phyloP scores from a whole-genome alignment of 1,139 yeast species.

The Zhuliangozyma blackwelliae region DNA sequence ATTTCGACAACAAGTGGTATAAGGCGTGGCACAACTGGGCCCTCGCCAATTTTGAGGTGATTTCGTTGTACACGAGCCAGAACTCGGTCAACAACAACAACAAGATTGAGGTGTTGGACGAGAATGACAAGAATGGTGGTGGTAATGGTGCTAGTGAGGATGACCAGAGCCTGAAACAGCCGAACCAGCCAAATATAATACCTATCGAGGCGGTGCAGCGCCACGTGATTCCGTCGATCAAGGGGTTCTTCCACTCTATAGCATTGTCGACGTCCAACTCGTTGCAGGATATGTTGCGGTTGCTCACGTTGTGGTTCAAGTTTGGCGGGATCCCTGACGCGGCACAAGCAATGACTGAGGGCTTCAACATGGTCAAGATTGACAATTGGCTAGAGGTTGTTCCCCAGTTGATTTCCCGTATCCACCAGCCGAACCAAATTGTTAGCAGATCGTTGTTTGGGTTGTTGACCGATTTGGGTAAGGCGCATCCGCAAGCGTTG shows the following conservation, averaged over 20 bases:
- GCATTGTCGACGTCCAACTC: constrained; percentile 84
- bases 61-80: constrained; percentile 57
- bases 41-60: constrained; percentile 91
- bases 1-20: constrained; percentile 90
- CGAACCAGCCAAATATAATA: constrained; percentile 21
- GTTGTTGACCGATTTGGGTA: constrained; percentile 80
- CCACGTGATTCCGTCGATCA: constrained; percentile 91
- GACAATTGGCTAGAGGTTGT: constrained; percentile 95
- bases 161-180: constrained; percentile 11
- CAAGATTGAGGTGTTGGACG: constrained; percentile 11
- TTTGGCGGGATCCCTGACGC: constrained; percentile 94
- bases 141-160: constrained; percentile 11
- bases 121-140: constrained; percentile 16
- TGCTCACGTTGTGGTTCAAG: constrained; percentile 90
- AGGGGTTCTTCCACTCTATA: constrained; percentile 93
- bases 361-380: constrained; percentile 81
- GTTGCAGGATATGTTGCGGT: constrained; percentile 84
- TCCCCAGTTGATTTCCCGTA: constrained; percentile 93
- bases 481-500: constrained; percentile 95
- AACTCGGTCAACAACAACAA: constrained; percentile 19
- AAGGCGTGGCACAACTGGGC: constrained; percentile 99
- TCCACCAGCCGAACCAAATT: constrained; percentile 87
- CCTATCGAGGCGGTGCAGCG: constrained; percentile 65
- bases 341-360: constrained; percentile 85
- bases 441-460: constrained; percentile 81